Evolutionary conservation across 148 eudicot genomes (phyloP).

Genomic region (Camellia sinensis): DNA sequence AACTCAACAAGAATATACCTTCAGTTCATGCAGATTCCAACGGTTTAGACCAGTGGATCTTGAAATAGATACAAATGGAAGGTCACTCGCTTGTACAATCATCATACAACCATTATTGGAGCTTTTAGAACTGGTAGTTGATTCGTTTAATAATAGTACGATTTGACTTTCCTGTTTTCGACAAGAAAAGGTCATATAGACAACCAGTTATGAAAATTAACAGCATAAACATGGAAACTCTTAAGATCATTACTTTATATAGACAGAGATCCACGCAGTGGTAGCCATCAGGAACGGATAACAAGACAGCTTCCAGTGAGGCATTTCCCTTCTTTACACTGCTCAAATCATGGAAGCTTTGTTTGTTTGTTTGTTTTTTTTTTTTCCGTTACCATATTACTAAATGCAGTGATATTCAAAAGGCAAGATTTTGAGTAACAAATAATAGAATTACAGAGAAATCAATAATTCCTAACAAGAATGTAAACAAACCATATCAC

Average conservation of each 20-base stretch:
- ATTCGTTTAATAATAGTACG: conserved; percentile 68
- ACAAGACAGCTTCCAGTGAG: conserved; percentile 57
- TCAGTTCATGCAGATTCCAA: too few species aligned
- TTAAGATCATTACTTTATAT: conserved; percentile 61
- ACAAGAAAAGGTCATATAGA: conserved; percentile 6
- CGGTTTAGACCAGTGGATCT: too few species aligned
- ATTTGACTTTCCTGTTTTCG: conserved; percentile 74
- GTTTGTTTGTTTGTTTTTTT: too few species aligned
- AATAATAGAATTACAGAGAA: too few species aligned
- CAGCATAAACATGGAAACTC: too few species aligned
- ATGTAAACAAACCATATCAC: too few species aligned
- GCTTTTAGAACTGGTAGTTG: conserved; percentile 51
- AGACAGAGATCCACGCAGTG: conserved; percentile 84
- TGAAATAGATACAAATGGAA: conserved; percentile 24
- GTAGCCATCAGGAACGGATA: conserved; percentile 71
- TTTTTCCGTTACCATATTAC: too few species aligned
- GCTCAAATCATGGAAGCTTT: too few species aligned
- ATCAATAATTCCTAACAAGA: too few species aligned
- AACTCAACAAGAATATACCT: too few species aligned
- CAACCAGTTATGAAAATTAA: not conserved
- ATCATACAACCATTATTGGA: conserved; percentile 64
- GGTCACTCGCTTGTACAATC: conserved; percentile 59
- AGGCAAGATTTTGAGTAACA: too few species aligned
- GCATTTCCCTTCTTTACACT: conserved; percentile 31
- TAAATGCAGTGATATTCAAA: too few species aligned